Conservation (phyloP, 176 grass and related monocot species). For the Areca catechu region DNA sequence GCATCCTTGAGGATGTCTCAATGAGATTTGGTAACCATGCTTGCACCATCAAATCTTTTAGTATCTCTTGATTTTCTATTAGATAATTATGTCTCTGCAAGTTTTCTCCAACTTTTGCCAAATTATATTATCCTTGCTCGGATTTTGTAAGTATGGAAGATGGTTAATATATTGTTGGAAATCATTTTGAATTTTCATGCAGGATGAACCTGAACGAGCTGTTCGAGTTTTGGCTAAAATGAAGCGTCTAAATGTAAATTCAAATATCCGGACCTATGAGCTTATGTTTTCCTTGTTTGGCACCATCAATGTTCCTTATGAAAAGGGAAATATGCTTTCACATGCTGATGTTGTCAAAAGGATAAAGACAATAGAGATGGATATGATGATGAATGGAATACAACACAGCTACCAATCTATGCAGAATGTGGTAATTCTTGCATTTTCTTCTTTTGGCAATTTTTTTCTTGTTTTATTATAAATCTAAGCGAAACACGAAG, state of each 20-base stretch:
- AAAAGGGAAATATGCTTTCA: conserved; percentile 80
- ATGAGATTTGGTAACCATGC: too few relatives aligned
- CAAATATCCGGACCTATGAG: conserved; percentile 53
- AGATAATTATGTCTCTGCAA: too few relatives aligned
- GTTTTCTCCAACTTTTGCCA: too few relatives aligned
- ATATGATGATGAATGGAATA: conserved; percentile 73
- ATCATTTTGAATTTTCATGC: conserved; percentile 9
- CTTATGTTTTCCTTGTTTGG: conserved; percentile 77
- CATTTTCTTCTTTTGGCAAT: conserved; percentile 7
- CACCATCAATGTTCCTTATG: conserved; percentile 62
- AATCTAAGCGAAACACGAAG: too few relatives aligned
- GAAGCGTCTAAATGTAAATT: conserved; percentile 56
- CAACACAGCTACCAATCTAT: conserved; percentile 52
- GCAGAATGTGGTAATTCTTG: conserved; percentile 57
- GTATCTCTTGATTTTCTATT: too few relatives aligned
- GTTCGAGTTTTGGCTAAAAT: conserved; percentile 60
- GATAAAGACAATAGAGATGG: conserved; percentile 60
- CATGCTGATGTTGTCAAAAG: conserved; percentile 76
- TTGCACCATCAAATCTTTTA: too few relatives aligned
- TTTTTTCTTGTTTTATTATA: not conserved
- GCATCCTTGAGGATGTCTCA: too few relatives aligned
- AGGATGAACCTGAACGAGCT: conserved; percentile 79
- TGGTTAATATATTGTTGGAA: too few relatives aligned
- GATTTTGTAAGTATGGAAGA: not conserved
- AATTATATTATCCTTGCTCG: not conserved